Base-by-base conservation (phyloP, 225 moss, liverwort and hornwort species). In the Rhytidiadelphus loreus region DNA sequence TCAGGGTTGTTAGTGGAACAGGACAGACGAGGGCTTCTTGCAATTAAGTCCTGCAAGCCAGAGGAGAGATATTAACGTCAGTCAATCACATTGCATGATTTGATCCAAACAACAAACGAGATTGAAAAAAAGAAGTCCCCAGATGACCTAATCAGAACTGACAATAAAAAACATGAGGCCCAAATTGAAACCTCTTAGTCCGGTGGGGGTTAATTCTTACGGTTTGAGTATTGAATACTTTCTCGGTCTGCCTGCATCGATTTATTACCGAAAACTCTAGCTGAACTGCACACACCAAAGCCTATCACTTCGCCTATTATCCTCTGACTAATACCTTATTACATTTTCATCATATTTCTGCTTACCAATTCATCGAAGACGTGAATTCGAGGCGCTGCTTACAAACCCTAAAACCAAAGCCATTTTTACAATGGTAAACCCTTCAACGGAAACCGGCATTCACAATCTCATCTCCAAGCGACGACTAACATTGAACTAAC, bases 241-340 rank as follows among this genome's bases (percentile, higher is more conserved):
- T 94, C 16, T 88, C 94, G 69, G 50, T 86, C 25, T 61, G 94
- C 95, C 64, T 16, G 77, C 66, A 70, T 92, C 88, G 21, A 86
- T 35, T 60, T 29, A 6, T 25, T n/a, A 92, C 90, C 43, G 69
- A 13, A 44, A 96, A 95, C 26, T 95, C 96, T 48, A 96, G 93
- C 94, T 96, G 95, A 96, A 94, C 94, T 97, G 95, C 94, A 87
- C 57, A 87, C 15, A 71, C 57, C 48, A 23, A 32, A 22, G 77
- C 55, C 55, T 39, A 57, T 22, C 13, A 30, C n/a, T 81, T 48
- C 30, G 22, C 60, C 35, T 26, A n/a, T n/a, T n/a, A 10, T 39
- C 50, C 16, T 57, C 23, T 20, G 33, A 43, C 72, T 23, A 8
- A 29, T 46, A 29, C 44, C 29, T 80, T 21, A 37, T 37, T 33